Base-by-base conservation (phyloP, 108 stramenopile genomes). In the Fistulifera solaris region DNA sequence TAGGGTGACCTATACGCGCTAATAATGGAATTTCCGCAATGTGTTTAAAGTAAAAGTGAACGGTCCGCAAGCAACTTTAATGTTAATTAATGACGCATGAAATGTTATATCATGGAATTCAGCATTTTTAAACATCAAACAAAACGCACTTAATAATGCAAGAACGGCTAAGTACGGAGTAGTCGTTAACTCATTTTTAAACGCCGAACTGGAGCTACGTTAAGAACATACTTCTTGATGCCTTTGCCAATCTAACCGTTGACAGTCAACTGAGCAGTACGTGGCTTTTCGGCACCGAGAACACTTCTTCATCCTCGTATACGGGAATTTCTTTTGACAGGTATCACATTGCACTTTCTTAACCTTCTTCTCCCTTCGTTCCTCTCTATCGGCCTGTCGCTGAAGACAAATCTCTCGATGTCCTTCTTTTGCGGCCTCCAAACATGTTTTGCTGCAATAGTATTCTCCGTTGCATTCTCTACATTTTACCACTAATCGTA, bases 291-390 rank as follows among this genome's bases (percentile, higher is more conserved):
- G 75, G 57, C 75, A 76, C 40, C 65, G 56, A 31, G 60, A 56
- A 51, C 74, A 76, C 53, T 76, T 76, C 27, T 76, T 76, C 74
- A 76, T 76, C 47, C 56, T 44, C 22, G 63, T 68, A 25, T 62
- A 65, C 5, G 73, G 48, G 22, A 54, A 61, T 25, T 58, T 57
- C 35, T 57, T 61, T 23, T 54, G 38, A 50, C 73, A 75, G 43
- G 63, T 65, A 59, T 68, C 60, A 57, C 73, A 75, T 21, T 67
- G 54, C 19, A 75, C 64, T 53, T 58, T 57, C 52, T 54, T 66
- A 5, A 48, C 43, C 35, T 59, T 72, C 50, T 49, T 54, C 40
- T 60, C 56, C 27, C 71, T 24, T 38, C 70, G 70, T 21, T 71
- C 70, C 18, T 45, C 43, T 10, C 63, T 28, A 17, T 72, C 71